phyloP scores from a whole-genome alignment of 495 filamentous ascomycete genomes.

The Neurospora tetrasperma region DNA sequence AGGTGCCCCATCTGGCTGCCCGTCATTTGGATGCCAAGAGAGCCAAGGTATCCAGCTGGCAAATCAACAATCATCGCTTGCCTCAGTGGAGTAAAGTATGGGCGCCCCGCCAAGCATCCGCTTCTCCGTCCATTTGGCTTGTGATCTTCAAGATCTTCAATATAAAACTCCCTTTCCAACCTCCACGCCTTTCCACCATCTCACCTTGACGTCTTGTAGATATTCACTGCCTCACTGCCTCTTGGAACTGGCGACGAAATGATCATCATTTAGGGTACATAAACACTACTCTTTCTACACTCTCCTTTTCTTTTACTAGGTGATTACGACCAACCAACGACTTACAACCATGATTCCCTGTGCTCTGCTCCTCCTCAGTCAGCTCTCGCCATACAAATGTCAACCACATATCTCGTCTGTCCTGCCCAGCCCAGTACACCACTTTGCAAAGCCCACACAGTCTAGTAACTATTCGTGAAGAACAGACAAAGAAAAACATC shows the following conservation, averaged over 20 bases:
- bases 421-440: not conserved
- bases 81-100: not conserved
- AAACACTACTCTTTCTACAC: not conserved
- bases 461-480: not conserved
- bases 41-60: not conserved
- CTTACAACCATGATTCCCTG: not conserved
- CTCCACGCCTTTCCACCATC: not conserved
- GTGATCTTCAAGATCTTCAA: not conserved
- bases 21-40: not conserved
- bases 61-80: not conserved
- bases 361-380: not conserved
- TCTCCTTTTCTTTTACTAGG: not conserved
- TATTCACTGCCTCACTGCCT: not conserved
- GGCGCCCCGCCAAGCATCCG: not conserved
- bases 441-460: not conserved
- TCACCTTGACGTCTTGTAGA: not conserved
- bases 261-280: not conserved
- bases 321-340: not conserved
- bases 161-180: not conserved
- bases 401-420: not conserved
- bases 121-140: not conserved
- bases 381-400: not conserved
- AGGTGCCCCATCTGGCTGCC: not conserved
- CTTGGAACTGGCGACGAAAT: not conserved
- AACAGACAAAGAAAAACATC: not conserved